phyloP scores from a whole-genome alignment of 2,329 filamentous ascomycete genomes.

The Penicillium sp. region DNA sequence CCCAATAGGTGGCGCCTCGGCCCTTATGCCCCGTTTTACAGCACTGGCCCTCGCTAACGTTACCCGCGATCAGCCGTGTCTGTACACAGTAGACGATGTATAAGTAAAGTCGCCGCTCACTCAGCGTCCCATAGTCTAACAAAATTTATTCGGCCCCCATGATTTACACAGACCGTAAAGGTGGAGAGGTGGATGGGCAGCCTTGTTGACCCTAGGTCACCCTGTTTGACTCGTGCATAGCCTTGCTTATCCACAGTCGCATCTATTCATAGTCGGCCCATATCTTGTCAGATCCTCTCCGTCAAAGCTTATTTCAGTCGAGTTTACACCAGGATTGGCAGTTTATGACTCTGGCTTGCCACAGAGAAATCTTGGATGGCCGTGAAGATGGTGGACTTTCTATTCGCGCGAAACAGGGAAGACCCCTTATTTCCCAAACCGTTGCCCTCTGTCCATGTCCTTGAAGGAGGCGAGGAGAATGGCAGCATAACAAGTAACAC shows the following conservation, averaged over 20 bases:
- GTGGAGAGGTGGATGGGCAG: constrained; percentile 1
- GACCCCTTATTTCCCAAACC: not conserved
- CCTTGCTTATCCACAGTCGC: constrained; percentile 9
- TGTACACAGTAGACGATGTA: not conserved
- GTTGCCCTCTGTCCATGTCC: constrained; percentile 2
- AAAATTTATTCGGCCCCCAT: not conserved
- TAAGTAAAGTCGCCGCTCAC: constrained; percentile 1
- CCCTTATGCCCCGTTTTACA: constrained; percentile 10
- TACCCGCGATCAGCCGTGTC: constrained; percentile 2
- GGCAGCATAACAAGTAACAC: not conserved
- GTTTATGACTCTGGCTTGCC: not conserved
- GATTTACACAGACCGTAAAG: not conserved
- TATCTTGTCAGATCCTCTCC: not conserved
- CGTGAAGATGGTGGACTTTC: not conserved
- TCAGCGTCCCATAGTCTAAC: not conserved
- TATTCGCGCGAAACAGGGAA: not conserved
- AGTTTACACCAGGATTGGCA: not conserved
- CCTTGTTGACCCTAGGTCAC: not conserved
- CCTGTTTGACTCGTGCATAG: not conserved
- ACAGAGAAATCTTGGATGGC: not conserved
- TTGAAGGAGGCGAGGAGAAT: not conserved
- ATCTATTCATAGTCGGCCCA: not conserved
- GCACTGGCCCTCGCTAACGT: constrained; percentile 1
- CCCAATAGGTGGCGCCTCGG: constrained; percentile 12
- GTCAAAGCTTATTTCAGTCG: not conserved